Evolutionary conservation across 2,329 filamentous ascomycete genomes (phyloP), one percentile per base, ranked within the genome.

Genomic region (Teratosphaeria nubilosa): DNA sequence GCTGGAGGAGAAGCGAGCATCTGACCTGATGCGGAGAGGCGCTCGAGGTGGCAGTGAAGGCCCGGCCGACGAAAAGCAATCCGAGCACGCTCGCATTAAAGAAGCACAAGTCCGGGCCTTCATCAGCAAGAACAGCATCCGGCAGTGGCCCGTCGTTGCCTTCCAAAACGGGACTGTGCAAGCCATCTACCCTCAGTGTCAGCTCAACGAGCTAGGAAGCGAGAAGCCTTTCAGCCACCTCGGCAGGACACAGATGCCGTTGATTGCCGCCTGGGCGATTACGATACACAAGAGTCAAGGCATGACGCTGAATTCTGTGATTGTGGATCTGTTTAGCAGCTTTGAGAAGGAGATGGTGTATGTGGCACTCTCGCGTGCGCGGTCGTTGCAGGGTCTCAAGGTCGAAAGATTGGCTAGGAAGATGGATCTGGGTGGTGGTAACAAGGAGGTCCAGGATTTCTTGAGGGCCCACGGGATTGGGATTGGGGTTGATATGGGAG

Each of bases 211-310:
- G 56, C 61, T 81, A 0, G 80, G 80, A 1, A 70, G 77, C 48
- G 66, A 71, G 1, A 22, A 66, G 54, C 79, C 80, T 0, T 79
- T 78, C 61, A 78, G 75, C 37, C 63, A 79, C 1, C 66, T 85
- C 0, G 73, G 74, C 0, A 75, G 84, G n/a, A 83, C 82, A 0
- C 84, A 86, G 65, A 76, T 87, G 5, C 85, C 84, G 0, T 73
- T 87, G 0, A 70, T 77, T 1, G 74, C 82, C 0, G 84, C 79
- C 0, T 87, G 83, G 80, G 84, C 84, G 0, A 78, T 86, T 64
- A 86, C 79, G 0, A 79, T 85, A 1, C 84, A 87, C 67, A 86
- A 84, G 67, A 77, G 77, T 3, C 82, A 86, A 70, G 82, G 83
- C 2, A 80, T 86, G 75, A 85, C 83, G 1, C 71, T 87, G 3